Percentiles rank a stretch among this genome's conserved stretches.
These are phyloP conservation scores for Populus pruinosa DNA, from an alignment of 345 rosid genomes.

Conservation along the genomic window DNA sequence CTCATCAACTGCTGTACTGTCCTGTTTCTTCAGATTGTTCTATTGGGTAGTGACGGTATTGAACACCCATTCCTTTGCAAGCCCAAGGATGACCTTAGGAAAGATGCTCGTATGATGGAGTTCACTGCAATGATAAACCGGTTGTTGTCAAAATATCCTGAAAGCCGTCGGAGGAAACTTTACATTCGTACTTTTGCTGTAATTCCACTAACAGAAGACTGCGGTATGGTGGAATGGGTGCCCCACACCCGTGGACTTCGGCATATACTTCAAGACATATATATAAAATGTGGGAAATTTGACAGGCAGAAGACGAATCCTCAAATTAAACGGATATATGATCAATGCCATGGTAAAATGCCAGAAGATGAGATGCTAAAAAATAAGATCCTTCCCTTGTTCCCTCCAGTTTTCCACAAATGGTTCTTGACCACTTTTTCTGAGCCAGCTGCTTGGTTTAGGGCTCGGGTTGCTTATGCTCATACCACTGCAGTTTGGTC, in stretches of 20 bases:
- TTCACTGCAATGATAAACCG: slow-evolving; percentile 96
- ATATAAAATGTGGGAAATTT: slow-evolving; percentile 71
- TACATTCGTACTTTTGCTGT: slow-evolving; percentile 94
- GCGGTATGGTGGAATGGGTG: slow-evolving; percentile 99
- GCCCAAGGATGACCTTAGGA: slow-evolving; percentile 95
- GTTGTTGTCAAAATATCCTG: slow-evolving; percentile 84
- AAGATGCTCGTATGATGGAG: slow-evolving; percentile 99
- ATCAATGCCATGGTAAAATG: slow-evolving; percentile 73
- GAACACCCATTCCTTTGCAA: slow-evolving; percentile 96
- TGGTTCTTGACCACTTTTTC: slow-evolving; percentile 96
- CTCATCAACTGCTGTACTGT: slow-evolving; percentile 4
- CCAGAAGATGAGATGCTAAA: slow-evolving; percentile 89
- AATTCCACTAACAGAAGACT: slow-evolving; percentile 93
- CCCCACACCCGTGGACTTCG: slow-evolving; percentile 94
- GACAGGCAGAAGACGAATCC: slow-evolving; percentile 94
- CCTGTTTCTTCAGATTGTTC: slow-evolving; percentile 57
- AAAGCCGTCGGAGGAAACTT: slow-evolving; percentile 89
- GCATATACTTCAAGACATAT: slow-evolving; percentile 86
- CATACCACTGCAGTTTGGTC: slow-evolving; percentile 99
- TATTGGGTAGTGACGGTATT: slow-evolving; percentile 89
- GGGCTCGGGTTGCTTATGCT: slow-evolving; percentile 93
- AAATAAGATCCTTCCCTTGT: slow-evolving; percentile 88
- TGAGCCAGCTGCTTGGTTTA: slow-evolving; percentile 99
- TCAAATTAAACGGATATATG: slow-evolving; percentile 79
- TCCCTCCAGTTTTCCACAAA: slow-evolving; percentile 90